Evolutionary conservation across 176 grass and related monocot genomes (phyloP).

Genomic region (Bonia amplexicaulis): DNA sequence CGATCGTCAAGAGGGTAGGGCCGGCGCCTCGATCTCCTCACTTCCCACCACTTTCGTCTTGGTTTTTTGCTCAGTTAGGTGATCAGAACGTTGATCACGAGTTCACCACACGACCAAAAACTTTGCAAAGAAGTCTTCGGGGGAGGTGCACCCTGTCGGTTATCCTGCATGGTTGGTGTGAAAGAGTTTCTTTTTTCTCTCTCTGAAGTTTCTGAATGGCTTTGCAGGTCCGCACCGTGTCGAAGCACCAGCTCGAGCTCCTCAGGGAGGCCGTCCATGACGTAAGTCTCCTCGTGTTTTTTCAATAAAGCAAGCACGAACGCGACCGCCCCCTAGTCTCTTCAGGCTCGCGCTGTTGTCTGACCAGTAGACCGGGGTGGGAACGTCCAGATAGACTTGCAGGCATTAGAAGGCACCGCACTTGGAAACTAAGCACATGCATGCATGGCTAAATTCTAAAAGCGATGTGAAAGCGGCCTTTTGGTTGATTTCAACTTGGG

Average conservation of each 20-base stretch:
- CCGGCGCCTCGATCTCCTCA: not conserved
- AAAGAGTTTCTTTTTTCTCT: not conserved
- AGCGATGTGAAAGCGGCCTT: not conserved
- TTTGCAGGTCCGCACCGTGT: conserved; percentile 53
- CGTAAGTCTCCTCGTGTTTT: conserved; percentile 17
- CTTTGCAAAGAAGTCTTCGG: not conserved
- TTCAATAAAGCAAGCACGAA: not conserved
- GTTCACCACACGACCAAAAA: not conserved
- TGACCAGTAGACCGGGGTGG: not conserved
- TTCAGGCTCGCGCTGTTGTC: not conserved
- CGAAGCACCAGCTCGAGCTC: conserved; percentile 47
- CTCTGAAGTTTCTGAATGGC: not conserved
- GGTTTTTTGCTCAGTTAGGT: too few species aligned
- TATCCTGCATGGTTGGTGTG: not conserved
- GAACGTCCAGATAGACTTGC: not conserved
- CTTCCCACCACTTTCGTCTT: not conserved
- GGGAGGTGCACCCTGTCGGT: not conserved
- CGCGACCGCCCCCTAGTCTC: not conserved
- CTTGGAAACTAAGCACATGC: not conserved
- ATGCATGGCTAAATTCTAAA: not conserved
- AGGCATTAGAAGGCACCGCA: not conserved
- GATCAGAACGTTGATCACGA: not conserved
- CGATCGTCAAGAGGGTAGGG: conserved; percentile 42
- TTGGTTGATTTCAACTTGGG: not conserved
- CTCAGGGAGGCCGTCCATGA: conserved; percentile 68